These are phyloP conservation scores for Metschnikowia corniflorae DNA, from an alignment of 805 yeast species.

Conservation along the genomic window DNA sequence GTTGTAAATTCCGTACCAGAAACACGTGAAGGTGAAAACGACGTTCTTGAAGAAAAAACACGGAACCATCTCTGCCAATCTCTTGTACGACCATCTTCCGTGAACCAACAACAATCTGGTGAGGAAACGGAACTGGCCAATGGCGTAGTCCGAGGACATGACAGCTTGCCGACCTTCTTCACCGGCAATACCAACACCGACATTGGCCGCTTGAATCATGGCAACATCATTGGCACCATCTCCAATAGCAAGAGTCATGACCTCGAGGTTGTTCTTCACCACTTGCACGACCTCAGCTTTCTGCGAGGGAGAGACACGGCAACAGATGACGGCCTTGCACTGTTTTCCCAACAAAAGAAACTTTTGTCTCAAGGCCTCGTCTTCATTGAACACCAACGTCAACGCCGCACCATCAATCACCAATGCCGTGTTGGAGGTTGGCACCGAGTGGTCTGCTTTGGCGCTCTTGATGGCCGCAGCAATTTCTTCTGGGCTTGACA, in stretches of 20 bases:
- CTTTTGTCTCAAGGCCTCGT: conserved; percentile 36
- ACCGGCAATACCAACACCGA: conserved; percentile 89
- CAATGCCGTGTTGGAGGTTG: conserved; percentile 63
- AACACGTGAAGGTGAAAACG: conserved; percentile 66
- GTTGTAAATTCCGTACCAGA: conserved; percentile 75
- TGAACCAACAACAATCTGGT: conserved; percentile 67
- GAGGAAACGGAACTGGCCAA: conserved; percentile 76
- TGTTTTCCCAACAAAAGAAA: conserved; percentile 72
- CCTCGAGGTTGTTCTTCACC: conserved; percentile 70
- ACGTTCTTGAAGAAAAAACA: conserved; percentile 77
- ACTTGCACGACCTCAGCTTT: conserved; percentile 79
- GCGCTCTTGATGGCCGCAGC: conserved; percentile 53
- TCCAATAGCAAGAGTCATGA: conserved; percentile 84
- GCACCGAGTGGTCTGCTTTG: conserved; percentile 58
- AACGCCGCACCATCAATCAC: conserved; percentile 81
- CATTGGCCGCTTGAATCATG: conserved; percentile 85
- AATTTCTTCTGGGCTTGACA: conserved; percentile 35
- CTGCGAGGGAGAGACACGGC: conserved; percentile 86
- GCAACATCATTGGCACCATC: conserved; percentile 91
- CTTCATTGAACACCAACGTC: conserved; percentile 44
- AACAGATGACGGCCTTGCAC: conserved; percentile 78
- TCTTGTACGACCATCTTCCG: conserved; percentile 84
- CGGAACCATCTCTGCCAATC: conserved; percentile 82
- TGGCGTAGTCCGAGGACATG: conserved; percentile 83
- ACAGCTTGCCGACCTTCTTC: conserved; percentile 90